Conservation (phyloP, 257 asterid genomes). For the Petunia axillaris region DNA sequence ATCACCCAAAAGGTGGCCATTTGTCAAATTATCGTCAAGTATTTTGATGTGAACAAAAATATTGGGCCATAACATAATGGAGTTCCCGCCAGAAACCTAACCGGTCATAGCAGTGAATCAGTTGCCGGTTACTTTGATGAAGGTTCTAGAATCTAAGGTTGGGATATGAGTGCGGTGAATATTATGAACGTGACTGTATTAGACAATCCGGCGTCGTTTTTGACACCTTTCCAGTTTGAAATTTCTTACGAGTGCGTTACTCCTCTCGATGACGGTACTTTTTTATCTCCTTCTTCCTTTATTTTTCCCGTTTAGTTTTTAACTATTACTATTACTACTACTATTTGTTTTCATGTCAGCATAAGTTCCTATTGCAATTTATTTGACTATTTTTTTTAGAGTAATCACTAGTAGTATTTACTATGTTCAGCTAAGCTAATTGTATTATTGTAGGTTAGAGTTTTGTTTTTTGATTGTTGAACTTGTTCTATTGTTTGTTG, state of each 20-base stretch:
- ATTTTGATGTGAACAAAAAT: too few species aligned
- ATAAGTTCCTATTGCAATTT: neutral
- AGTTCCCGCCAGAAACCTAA: too few species aligned
- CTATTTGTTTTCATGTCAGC: too few species aligned
- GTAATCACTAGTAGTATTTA: too few species aligned
- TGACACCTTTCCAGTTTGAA: constrained; percentile 88
- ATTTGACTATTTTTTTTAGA: neutral
- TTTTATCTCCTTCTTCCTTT: neutral
- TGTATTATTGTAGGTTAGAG: neutral
- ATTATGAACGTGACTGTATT: constrained; percentile 87
- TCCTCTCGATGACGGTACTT: constrained; percentile 83
- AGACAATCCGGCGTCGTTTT: constrained; percentile 93
- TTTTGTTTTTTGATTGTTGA: neutral
- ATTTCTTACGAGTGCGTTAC: constrained; percentile 93
- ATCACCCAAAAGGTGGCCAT: too few species aligned
- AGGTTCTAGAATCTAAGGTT: neutral
- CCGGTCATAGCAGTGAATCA: neutral
- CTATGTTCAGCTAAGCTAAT: neutral
- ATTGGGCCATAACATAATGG: too few species aligned
- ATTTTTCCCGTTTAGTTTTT: neutral
- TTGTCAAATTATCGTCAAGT: too few species aligned
- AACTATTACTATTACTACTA: too few species aligned
- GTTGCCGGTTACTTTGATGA: constrained; percentile 25
- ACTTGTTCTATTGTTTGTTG: neutral
- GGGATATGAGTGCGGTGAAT: constrained; percentile 86